Percentiles rank a stretch among this genome's conserved stretches.
These are phyloP conservation scores for Fusarium algeriense DNA, from an alignment of 2,329 filamentous ascomycete genomes.

Conservation along the genomic window DNA sequence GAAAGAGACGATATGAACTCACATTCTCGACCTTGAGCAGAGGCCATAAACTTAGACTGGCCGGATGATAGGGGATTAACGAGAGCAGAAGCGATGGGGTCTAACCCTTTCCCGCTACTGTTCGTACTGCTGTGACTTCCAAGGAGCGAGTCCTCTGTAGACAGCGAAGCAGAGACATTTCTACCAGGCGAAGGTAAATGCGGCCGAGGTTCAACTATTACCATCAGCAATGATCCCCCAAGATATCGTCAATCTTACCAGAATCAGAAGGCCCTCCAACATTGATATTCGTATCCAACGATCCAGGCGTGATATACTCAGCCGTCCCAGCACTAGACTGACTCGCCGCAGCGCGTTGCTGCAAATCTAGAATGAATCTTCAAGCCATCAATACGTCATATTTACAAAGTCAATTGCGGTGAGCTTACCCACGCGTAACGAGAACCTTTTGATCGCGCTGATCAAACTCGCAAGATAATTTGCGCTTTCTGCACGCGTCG, in stretches of 20 bases:
- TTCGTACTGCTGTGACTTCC: constrained; percentile 34
- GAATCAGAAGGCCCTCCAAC: constrained; percentile 30
- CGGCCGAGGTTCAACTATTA: constrained; percentile 15
- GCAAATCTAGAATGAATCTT: constrained; percentile 54
- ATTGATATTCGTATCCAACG: constrained; percentile 39
- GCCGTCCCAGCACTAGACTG: constrained; percentile 16
- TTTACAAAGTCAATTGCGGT: constrained; percentile 6
- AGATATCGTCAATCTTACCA: background rate
- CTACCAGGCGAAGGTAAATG: constrained; percentile 10
- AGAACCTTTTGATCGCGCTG: constrained; percentile 62
- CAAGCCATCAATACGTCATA: background rate
- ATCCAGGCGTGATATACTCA: constrained; percentile 43
- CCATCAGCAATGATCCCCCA: fast-evolving
- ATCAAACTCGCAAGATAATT: constrained; percentile 51
- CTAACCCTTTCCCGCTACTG: constrained; percentile 36
- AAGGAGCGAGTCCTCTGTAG: constrained; percentile 30
- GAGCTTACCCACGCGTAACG: constrained; percentile 58
- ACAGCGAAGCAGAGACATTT: constrained; percentile 23
- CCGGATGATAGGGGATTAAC: constrained; percentile 58
- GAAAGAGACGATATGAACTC: constrained; percentile 17
- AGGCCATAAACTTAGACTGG: constrained; percentile 57
- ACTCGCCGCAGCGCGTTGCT: constrained; percentile 44
- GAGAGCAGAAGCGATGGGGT: constrained; percentile 50
- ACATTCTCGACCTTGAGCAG: constrained; percentile 58
- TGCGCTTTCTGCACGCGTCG: constrained; percentile 51